These are phyloP conservation scores for Aspergillus felis DNA, from an alignment of 2,329 filamentous ascomycete genomes.

Conservation along the genomic window DNA sequence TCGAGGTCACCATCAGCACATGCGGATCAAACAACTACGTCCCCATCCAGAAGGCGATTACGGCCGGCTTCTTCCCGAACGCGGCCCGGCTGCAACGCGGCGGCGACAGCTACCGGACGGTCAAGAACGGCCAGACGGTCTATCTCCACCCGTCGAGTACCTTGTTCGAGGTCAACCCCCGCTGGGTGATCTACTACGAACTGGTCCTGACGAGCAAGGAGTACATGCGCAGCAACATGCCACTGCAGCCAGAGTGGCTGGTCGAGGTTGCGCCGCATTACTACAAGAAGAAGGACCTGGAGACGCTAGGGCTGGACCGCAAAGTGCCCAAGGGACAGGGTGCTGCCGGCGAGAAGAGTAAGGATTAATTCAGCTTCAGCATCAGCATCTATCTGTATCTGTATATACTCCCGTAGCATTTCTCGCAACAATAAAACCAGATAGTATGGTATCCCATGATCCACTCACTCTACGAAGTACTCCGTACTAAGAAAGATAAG, in stretches of 20 bases:
- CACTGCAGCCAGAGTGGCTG: conserved; percentile 79
- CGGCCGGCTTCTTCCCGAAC: conserved; percentile 91
- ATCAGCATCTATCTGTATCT: no score
- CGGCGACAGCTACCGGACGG: conserved; percentile 83
- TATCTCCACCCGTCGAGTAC: conserved; percentile 89
- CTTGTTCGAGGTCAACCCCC: conserved; percentile 73
- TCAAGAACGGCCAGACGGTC: conserved; percentile 85
- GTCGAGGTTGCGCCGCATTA: conserved; percentile 90
- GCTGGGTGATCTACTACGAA: conserved; percentile 82
- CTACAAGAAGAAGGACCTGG: conserved; percentile 86
- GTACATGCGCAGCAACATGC: conserved; percentile 86
- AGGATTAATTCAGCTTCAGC: conserved; percentile 7
- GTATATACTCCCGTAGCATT: no score
- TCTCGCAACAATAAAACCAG: no score
- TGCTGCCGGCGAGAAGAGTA: conserved; percentile 38
- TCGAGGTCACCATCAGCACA: conserved; percentile 71
- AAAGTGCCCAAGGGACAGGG: conserved; percentile 65
- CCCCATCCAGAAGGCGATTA: conserved; percentile 82
- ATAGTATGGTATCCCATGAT: no score
- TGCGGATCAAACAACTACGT: conserved; percentile 67
- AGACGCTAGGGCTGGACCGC: conserved; percentile 70
- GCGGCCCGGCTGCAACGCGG: conserved; percentile 77
- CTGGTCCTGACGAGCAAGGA: conserved; percentile 92
- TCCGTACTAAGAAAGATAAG: no score
- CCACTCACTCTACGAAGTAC: no score